Evolutionary conservation across 495 filamentous ascomycete genomes (phyloP).

Genomic region (Apodospora peruviana): DNA sequence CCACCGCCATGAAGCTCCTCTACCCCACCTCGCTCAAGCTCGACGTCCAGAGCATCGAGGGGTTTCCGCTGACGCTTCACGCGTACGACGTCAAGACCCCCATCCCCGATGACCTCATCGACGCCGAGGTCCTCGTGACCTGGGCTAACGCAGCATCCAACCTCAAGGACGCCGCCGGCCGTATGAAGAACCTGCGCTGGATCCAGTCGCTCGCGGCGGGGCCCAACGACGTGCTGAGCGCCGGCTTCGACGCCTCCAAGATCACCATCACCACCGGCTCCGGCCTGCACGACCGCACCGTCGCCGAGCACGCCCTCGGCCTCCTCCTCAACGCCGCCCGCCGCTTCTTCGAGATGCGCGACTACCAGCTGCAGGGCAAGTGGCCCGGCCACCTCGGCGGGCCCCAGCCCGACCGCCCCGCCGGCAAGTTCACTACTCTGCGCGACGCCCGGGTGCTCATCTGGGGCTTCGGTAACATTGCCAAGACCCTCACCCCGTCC

Average conservation of each 20-base stretch:
- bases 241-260: constrained; percentile 45
- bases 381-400: constrained; percentile 57
- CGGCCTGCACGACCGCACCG: constrained; percentile 54
- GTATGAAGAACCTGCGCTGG: constrained; percentile 50
- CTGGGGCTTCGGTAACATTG: constrained; percentile 84
- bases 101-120: constrained; percentile 45
- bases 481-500: constrained; percentile 65
- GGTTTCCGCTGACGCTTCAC: constrained; percentile 45
- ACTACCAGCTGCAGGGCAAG: constrained; percentile 44
- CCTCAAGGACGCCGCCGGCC: constrained; percentile 44
- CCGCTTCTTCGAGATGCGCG: constrained; percentile 54
- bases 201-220: constrained; percentile 58
- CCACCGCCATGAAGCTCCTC: constrained; percentile 50
- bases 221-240: constrained; percentile 54
- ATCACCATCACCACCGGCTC: constrained; percentile 51
- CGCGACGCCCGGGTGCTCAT: constrained; percentile 49
- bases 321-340: constrained; percentile 46
- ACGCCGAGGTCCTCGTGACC: constrained; percentile 52
- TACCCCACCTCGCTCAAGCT: constrained; percentile 55
- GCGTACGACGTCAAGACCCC: constrained; percentile 49
- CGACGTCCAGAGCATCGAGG: constrained; percentile 42
- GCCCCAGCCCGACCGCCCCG: constrained; percentile 44
- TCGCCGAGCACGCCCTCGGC: constrained; percentile 54
- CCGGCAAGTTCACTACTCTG: constrained; percentile 47
- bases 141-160: constrained; percentile 50